Evolutionary conservation across 1,284 basidiomycete genomes (phyloP), one percentile per base, ranked within the genome.

Genomic region (Hortiboletus rubellus): DNA sequence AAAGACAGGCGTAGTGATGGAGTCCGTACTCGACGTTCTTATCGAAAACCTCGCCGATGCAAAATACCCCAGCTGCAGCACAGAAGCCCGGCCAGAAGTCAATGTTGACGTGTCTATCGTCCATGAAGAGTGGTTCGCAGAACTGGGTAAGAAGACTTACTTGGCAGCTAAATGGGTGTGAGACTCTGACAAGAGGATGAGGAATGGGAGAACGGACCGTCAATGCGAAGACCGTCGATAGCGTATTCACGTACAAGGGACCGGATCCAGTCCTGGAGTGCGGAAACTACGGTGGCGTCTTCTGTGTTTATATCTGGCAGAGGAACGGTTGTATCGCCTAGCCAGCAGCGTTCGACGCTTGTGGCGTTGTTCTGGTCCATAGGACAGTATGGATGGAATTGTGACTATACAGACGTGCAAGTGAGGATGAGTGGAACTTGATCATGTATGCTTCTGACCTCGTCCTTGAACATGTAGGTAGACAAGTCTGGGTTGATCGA

Each of bases 31-130:
- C 71, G 34, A 89, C 77, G 51, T 85, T 79, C 46, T 76, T 68
- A 31, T 80, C 82, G 62, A 84, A 86, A 22, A 94, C 88, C 73
- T 94, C 91, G 36, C 92, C 92, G 51, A 92, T 89, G 60, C 89
- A 91, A 74, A 92, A 94, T 38, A 92, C 87, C 2, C 88, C 89
- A 0, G 89, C 86, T 24, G 81, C 81, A 37, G 73, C 74, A 63
- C 85, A 87, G 70, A 94, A 93, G 2, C 67, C 71, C 0, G 85
- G 80, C 87, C 87, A 90, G 69, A 91, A 91, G 57, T 79, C 76
- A 49, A 80, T 76, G 36, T 86, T 77, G 31, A 88, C 79, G 64
- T 89, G 85, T 67, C 86, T 89, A 50, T 54, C 33, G 14, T 55
- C 27, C 18, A 43, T 55, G 45, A 60, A 18, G 51, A 10, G 50